Base-by-base conservation (phyloP, 106 monocot species). In the Phalaenopsis aphrodite region DNA sequence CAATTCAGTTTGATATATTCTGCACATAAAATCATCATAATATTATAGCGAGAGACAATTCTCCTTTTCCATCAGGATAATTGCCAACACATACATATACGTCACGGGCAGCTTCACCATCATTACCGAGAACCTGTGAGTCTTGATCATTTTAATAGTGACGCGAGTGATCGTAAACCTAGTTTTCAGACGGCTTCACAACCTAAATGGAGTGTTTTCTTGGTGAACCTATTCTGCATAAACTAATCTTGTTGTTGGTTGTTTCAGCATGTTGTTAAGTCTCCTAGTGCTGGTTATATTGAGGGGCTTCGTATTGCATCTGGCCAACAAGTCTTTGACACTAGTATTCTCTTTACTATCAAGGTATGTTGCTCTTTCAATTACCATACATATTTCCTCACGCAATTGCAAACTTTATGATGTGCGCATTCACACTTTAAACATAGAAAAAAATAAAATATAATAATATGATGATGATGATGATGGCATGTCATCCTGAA, bases 281-380 rank as follows among this genome's bases (percentile, higher is more conserved):
- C 99, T 41, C 95, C 99, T 15, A 42, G 55, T 83, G 79, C 89
- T 82, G 99, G 99, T 38, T 85, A 82, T 82, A 78, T 95, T 4
- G 84, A 87, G 67, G 94, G 88, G 42, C 92, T 99, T 58, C 87
- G 87, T 71, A 84, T 93, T 77, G 55, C 84, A 77, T 56, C 89
- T 79, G 95, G 99, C 2, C 89, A 95, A 78, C 99, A 99, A 79
- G 89, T 94, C 42, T 91, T 91, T 81, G 99, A 99, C 65, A 86
- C 87, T 19, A 90, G 78, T 76, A 79, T 95, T 81, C 91, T 99
- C 75, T 99, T 99, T 75, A 87, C 30, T 75, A 75, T 99, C 45
- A 94, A 91, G 94, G 94, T 97, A 85, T 69, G 12, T 76, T 76
- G 8, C 49, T 12, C 49, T 49, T 69, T 69, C 52, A 52, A 14